phyloP scores from a whole-genome alignment of 2,329 filamentous ascomycete species.

The Penicillium griseofulvum region DNA sequence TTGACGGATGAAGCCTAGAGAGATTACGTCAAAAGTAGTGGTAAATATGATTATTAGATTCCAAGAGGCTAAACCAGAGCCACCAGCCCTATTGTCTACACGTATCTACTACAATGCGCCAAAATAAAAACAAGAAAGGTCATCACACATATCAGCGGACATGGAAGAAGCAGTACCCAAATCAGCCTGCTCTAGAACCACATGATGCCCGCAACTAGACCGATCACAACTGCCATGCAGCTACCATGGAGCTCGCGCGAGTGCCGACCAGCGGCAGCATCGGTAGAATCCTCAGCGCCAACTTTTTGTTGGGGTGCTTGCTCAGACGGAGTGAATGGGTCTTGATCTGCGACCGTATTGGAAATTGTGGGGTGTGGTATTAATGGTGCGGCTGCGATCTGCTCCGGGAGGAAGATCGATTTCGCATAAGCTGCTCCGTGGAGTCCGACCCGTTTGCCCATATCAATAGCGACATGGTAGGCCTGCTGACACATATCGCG shows the following conservation, averaged over 20 bases:
- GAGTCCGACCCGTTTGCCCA: constrained; percentile 9
- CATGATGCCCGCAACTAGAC: constrained; percentile 36
- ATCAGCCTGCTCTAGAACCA: constrained; percentile 29
- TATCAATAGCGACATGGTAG: constrained; percentile 23
- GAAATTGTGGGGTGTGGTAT: background rate
- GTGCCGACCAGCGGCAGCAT: constrained; percentile 23
- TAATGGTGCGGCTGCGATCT: background rate
- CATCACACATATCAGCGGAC: constrained; percentile 17
- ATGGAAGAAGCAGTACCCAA: background rate
- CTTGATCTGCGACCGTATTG: background rate
- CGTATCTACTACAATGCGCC: constrained; percentile 7
- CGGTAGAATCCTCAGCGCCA: constrained; percentile 23
- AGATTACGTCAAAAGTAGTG: background rate
- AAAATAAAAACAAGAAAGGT: constrained; percentile 11
- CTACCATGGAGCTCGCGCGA: constrained; percentile 33
- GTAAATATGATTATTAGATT: constrained; percentile 19
- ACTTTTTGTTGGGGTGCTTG: constrained; percentile 9
- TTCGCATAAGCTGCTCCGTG: constrained; percentile 2
- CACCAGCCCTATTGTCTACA: constrained; percentile 14
- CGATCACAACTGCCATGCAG: constrained; percentile 40
- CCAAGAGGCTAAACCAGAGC: constrained; percentile 21
- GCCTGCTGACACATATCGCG: constrained; percentile 34
- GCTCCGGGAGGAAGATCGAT: background rate
- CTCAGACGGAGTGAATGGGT: background rate
- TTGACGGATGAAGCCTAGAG: background rate